These are phyloP conservation scores for Gremmenia infestans DNA, from an alignment of 2,329 filamentous ascomycete species.

Conservation along the genomic window DNA sequence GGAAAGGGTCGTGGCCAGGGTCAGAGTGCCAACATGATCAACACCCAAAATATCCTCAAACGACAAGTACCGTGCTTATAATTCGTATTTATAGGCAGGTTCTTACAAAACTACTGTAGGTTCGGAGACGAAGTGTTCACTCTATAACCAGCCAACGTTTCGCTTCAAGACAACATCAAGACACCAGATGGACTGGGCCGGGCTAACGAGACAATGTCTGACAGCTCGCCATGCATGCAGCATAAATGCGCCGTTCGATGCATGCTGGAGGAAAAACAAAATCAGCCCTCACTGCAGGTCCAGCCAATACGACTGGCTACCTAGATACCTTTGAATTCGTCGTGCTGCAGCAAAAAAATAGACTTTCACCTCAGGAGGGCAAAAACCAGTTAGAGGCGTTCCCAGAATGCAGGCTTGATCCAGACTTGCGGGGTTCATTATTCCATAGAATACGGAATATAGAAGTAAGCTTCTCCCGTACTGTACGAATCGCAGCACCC, in stretches of 20 bases:
- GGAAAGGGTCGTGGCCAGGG: neutral
- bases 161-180: neutral
- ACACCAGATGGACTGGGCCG: neutral
- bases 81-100: neutral
- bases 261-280: neutral
- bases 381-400: neutral
- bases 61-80: neutral
- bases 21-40: neutral
- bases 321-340: neutral
- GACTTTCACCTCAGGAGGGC: neutral
- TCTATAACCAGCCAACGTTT: neutral
- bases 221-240: neutral
- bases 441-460: neutral
- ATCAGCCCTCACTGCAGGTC: neutral
- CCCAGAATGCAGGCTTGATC: neutral
- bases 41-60: neutral
- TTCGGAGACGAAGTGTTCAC: neutral
- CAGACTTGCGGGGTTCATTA: neutral
- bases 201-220: neutral
- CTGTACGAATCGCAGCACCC: neutral
- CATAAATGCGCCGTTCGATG: neutral
- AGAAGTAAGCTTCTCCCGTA: neutral
- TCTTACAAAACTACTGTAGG: neutral
- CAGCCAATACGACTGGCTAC: neutral
- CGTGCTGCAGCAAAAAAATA: neutral